Base-by-base conservation (phyloP, 345 rosid genomes). In the Populus deltoides region DNA sequence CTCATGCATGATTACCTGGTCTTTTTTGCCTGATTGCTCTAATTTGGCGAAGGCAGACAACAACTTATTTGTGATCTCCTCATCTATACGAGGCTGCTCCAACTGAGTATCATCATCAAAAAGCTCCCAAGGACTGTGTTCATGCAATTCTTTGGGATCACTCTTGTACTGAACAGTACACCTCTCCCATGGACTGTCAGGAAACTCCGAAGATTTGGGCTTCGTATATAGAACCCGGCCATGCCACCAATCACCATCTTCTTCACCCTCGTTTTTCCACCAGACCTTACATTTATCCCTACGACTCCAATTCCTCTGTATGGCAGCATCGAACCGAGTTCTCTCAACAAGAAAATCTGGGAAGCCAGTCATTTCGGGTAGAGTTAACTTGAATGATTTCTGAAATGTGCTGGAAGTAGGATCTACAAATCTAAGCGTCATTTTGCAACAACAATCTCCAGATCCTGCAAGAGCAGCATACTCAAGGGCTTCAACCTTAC, bases 91-190 rank as follows among this genome's bases (percentile, higher is more conserved):
- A 71, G 91, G 97, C 72, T 89, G 95, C 79, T 88, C 93, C 91
- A 91, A 94, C 82, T 72, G 82, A 66, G 89, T 83, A 75, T 87
- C 90, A 24, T 87, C 84, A 73, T 97, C 97, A 82, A 90, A 97
- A 82, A 97, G 98, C 89, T 97, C 99, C 98, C 99, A 97, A 5
- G 99, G 99, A 84, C 99, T 94, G 88, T 97, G 99, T 33, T 83
- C 85, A 78, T 90, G 94, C 24, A 89, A 82, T 79, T 94, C 94
- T 2, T 85, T 76, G 17, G 98, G 97, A 62, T 94, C 95, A 79
- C 90, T 86, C 85, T 86, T 91, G 85, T 97, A 97, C 86, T 83
- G 89, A 51, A 97, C 70, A 7, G 91, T 77, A 82, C 87, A 97
- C 85, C 90, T 91, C 87, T 97, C 99, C 99, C 99, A 97, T 35